Conservation (phyloP, 495 filamentous ascomycete genomes). For the Lepidopterella palustris region DNA sequence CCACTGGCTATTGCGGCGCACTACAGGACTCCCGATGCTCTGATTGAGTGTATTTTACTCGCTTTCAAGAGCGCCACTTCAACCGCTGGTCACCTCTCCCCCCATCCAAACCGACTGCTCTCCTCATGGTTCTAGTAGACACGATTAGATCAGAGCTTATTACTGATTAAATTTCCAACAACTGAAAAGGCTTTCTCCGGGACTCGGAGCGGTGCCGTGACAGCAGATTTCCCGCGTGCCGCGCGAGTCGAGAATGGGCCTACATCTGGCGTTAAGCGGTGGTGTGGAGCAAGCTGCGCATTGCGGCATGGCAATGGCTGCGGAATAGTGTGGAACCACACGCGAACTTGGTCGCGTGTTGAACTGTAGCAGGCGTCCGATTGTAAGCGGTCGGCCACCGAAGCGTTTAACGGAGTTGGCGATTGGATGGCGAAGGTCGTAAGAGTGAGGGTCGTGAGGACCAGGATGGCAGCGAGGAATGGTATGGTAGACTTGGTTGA, state of each 20-base stretch:
- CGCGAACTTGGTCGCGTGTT: neutral
- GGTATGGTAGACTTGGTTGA: neutral
- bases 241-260: neutral
- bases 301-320: neutral
- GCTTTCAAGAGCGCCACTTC: too few relatives aligned
- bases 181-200: neutral
- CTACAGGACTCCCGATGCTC: too few relatives aligned
- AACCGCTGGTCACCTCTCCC: too few relatives aligned
- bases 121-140: too few relatives aligned
- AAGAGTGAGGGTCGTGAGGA: neutral
- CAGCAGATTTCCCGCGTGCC: neutral
- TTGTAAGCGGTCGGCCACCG: neutral
- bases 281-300: neutral
- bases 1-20: too few relatives aligned
- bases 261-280: neutral
- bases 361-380: neutral
- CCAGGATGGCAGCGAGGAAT: neutral
- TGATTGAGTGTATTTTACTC: too few relatives aligned
- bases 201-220: neutral
- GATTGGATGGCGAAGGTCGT: neutral
- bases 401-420: too few relatives aligned
- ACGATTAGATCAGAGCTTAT: too few relatives aligned
- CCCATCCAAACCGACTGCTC: too few relatives aligned
- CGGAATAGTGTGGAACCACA: neutral
- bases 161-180: too few relatives aligned